Conservation (phyloP, 2,329 filamentous ascomycete genomes). For the Fusarium sp. region DNA sequence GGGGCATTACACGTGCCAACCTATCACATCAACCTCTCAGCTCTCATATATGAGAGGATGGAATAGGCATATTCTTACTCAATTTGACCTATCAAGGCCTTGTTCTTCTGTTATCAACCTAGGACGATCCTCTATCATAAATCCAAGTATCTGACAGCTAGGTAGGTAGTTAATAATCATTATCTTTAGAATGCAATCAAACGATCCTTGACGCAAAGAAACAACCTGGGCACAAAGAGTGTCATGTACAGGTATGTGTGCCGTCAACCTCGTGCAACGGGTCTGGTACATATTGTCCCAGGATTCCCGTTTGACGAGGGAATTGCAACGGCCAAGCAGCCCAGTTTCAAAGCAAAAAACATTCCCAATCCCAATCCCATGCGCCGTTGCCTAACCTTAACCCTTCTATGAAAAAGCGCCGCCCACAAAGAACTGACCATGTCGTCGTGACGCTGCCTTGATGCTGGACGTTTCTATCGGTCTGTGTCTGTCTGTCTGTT, state of each 20-base stretch:
- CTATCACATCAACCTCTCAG: background rate
- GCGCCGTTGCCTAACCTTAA: slow-evolving; percentile 26
- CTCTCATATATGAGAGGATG: background rate
- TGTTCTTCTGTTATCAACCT: background rate
- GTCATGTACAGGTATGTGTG: background rate
- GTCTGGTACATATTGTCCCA: background rate
- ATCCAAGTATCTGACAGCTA: background rate
- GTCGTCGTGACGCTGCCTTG: slow-evolving; percentile 33
- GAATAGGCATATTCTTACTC: background rate
- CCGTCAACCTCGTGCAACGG: background rate
- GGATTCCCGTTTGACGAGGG: background rate
- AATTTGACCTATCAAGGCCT: background rate
- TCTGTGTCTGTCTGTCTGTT: slow-evolving; percentile 26
- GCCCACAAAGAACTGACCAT: slow-evolving; percentile 30
- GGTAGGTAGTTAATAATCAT: slow-evolving; percentile 2
- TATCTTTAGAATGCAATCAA: slow-evolving; percentile 5
- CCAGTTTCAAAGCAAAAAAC: slow-evolving; percentile 9
- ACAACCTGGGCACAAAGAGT: slow-evolving; percentile 4
- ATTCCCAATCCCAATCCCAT: slow-evolving; percentile 4
- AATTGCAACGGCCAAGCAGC: background rate
- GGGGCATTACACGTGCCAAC: slow-evolving; percentile 3
- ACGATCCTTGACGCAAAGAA: background rate
- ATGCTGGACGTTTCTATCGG: slow-evolving; percentile 29
- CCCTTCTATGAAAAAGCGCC: slow-evolving; percentile 30
- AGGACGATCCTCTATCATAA: slow-evolving; percentile 14